phyloP scores from a whole-genome alignment of 192 early-diverging fungal species.

The Chytriomyces sp. region DNA sequence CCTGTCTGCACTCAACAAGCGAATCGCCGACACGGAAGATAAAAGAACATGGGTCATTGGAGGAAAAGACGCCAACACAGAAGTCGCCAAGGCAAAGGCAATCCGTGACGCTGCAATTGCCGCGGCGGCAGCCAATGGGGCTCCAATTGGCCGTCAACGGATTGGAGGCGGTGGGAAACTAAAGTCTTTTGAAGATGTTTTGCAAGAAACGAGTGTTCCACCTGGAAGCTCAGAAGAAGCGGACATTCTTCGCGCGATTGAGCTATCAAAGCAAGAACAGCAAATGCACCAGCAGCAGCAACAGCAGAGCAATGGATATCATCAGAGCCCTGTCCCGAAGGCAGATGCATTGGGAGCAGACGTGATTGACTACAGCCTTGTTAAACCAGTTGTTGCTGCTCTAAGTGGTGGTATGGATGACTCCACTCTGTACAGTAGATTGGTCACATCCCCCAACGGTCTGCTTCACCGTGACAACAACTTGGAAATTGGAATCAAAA shows the following conservation, averaged over 20 bases:
- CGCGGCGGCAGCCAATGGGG: background rate
- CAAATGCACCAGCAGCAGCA: background rate
- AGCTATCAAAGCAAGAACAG: constrained; percentile 33
- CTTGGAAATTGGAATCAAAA: constrained; percentile 89
- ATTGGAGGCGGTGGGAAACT: constrained; percentile 27
- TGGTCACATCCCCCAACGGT: constrained; percentile 75
- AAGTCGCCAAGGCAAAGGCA: constrained; percentile 40
- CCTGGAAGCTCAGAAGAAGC: constrained; percentile 35
- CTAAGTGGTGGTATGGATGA: constrained; percentile 36
- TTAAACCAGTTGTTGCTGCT: constrained; percentile 40
- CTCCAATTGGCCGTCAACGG: constrained; percentile 19
- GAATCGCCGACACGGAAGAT: constrained; percentile 90
- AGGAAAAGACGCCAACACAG: constrained; percentile 59
- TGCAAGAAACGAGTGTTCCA: constrained; percentile 24
- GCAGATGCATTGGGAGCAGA: constrained; percentile 35
- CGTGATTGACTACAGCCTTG: constrained; percentile 55
- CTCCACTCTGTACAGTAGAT: constrained; percentile 16
- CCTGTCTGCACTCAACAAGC: constrained; percentile 79
- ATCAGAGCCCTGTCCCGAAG: background rate
- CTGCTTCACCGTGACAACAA: constrained; percentile 89
- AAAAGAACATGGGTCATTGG: constrained; percentile 94
- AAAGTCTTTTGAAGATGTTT: constrained; percentile 27
- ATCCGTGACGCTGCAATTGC: constrained; percentile 41
- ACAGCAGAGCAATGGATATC: constrained; percentile 4
- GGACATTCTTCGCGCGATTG: constrained; percentile 45